Evolutionary conservation across 1,284 basidiomycete species (phyloP).

Genomic region (Butyriboletus appendiculatus): DNA sequence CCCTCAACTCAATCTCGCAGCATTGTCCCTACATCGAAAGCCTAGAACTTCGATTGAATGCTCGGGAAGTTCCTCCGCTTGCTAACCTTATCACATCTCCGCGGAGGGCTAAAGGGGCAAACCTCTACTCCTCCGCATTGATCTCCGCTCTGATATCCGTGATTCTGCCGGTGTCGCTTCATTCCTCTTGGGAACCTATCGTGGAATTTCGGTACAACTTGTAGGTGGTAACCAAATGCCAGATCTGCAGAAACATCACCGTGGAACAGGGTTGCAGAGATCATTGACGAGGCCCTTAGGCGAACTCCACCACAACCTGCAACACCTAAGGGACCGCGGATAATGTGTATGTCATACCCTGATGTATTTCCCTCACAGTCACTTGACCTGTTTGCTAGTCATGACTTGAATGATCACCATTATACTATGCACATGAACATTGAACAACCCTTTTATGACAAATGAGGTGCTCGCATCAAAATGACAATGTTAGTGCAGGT

Average conservation of each 20-base stretch:
- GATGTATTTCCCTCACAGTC: neutral
- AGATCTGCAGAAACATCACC: slow-evolving; percentile 19
- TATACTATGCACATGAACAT: neutral
- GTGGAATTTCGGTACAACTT: slow-evolving; percentile 12
- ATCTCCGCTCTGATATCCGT: slow-evolving; percentile 22
- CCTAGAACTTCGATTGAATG: slow-evolving; percentile 19
- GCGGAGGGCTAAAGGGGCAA: slow-evolving; percentile 4
- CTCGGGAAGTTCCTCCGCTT: slow-evolving; percentile 15
- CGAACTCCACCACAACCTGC: slow-evolving; percentile 5
- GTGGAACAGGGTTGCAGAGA: slow-evolving; percentile 19
- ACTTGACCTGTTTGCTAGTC: neutral
- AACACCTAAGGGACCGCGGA: slow-evolving; percentile 7
- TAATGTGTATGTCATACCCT: slow-evolving; percentile 19
- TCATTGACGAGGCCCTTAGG: slow-evolving; percentile 12
- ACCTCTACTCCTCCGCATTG: slow-evolving; percentile 7
- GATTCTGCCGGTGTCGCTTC: slow-evolving; percentile 18
- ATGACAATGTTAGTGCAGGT: neutral
- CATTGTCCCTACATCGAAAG: slow-evolving; percentile 22
- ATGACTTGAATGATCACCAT: neutral
- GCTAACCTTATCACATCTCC: neutral
- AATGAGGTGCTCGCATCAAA: neutral
- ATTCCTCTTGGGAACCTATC: slow-evolving; percentile 19
- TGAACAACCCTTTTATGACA: neutral
- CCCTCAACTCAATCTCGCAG: slow-evolving; percentile 11
- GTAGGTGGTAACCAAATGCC: slow-evolving; percentile 4